Evolutionary conservation across 1,284 basidiomycete species (phyloP).

Genomic region (Tilletia indica): DNA sequence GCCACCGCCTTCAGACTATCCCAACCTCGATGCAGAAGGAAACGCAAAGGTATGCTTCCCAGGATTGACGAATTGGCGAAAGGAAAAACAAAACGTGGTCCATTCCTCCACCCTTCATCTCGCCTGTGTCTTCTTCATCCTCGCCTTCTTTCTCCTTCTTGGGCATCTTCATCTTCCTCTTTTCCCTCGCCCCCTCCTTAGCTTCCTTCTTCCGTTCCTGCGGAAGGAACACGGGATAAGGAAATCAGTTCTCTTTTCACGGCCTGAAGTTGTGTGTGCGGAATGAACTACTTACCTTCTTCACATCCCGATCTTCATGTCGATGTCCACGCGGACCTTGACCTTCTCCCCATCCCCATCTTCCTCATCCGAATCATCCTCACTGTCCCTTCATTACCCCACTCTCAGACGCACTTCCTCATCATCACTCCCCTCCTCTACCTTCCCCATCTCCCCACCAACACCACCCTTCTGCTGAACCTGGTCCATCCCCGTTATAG

Average conservation of each 20-base stretch:
- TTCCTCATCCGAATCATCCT: constrained; percentile 8
- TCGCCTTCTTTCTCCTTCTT: constrained; percentile 50
- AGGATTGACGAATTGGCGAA: too few relatives aligned
- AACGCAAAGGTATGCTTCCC: too few relatives aligned
- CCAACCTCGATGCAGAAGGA: too few relatives aligned
- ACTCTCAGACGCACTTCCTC: constrained; percentile 1
- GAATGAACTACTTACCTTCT: constrained; percentile 19
- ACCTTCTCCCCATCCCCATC: constrained; percentile 18
- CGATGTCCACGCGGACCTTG: constrained; percentile 26
- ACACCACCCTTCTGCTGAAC: constrained; percentile 3
- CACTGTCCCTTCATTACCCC: not conserved
- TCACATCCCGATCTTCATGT: constrained; percentile 32
- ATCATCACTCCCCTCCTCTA: not conserved
- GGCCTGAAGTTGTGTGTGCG: not conserved
- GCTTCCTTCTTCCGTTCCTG: constrained; percentile 42
- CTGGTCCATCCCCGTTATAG: constrained; percentile 30
- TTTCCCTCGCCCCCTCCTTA: constrained; percentile 46
- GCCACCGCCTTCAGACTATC: too few relatives aligned
- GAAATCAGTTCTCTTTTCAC: not conserved
- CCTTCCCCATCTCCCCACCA: not conserved
- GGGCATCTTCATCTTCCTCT: constrained; percentile 52
- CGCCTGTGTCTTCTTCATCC: constrained; percentile 40
- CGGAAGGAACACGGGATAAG: not conserved
- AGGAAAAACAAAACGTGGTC: too few relatives aligned
- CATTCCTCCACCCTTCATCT: not conserved